Base-by-base conservation (phyloP, 345 rosid genomes). In the Eucalyptus cladocalyx region DNA sequence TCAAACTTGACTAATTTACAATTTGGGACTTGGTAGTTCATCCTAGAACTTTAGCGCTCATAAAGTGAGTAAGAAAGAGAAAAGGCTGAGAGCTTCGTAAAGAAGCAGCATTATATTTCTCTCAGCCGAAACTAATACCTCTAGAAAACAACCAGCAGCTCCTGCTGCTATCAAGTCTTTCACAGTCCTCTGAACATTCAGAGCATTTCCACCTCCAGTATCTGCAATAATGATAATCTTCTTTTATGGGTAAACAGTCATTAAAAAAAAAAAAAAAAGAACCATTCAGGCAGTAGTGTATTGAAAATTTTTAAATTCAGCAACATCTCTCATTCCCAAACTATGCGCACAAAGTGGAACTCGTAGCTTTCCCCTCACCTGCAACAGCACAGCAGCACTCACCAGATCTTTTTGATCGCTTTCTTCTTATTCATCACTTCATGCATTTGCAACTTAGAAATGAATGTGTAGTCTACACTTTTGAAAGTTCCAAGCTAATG, bases 121-220 rank as follows among this genome's bases (percentile, higher is more conserved):
- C 85, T 54, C 85, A 37, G 80, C 21, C 48, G 43, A n/a, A 86
- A 32, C 88, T 16, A 30, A 86, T 50, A 95, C 96, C 95, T 95
- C 97, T 69, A 94, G 94, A 91, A 95, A 93, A 90, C 94, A 95
- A 87, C 96, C 96, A 88, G 93, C 93, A 87, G 92, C 96, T 88
- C 94, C 95, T 23, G 96, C 95, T 43, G 93, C 94, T 49, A 94
- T 94, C 67, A 93, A 93, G 90, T 94, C 95, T 89, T 92, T 95
- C 5, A 92, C 81, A 3, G 95, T 94, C 93, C 95, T 94, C 89
- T 91, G 94, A 89, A 94, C 93, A 89, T 93, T 94, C 49, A 94
- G 93, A 16, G 94, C 93, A 91, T 92, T 94, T 86, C 97, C 95
- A 87, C 94, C 95, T 85, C 93, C 92, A 86, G 95, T 93, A 88